Conservation (phyloP, 169 alveolate genomes). For the Fabrea salina region DNA sequence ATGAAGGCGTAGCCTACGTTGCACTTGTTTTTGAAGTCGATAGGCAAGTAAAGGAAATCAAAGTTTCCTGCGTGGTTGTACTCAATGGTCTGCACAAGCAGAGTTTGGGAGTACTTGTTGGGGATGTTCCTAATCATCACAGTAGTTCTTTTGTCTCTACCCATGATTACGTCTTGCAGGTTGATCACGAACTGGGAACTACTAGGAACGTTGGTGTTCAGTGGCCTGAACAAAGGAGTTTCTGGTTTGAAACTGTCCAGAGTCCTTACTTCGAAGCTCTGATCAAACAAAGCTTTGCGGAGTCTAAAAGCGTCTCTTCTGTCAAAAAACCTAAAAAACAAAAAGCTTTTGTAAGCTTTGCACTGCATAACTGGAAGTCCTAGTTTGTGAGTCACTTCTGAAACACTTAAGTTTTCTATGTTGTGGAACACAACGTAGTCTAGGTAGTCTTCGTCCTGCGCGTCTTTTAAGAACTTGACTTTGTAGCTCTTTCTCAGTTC, state of each 20-base stretch:
- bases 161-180: neutral
- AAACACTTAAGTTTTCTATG: too few species aligned
- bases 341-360: too few species aligned
- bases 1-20: conserved; percentile 82
- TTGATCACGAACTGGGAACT: neutral
- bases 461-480: neutral
- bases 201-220: too few species aligned
- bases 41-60: conserved; percentile 77
- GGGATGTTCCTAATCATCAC: conserved; percentile 82
- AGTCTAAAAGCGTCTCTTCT: too few species aligned
- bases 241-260: too few species aligned
- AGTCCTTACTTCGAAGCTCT: too few species aligned
- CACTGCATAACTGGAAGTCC: too few species aligned
- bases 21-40: conserved; percentile 73
- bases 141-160: conserved; percentile 74
- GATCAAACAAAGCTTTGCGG: too few species aligned
- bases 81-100: conserved; percentile 44
- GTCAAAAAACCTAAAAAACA: too few species aligned
- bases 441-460: neutral
- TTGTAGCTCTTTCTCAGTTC: neutral
- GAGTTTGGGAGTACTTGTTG: conserved; percentile 56
- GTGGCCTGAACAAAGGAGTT: too few species aligned
- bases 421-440: conserved; percentile 18
- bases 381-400: too few species aligned
- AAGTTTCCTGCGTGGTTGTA: conserved; percentile 48